Percentiles rank a stretch among this genome's conserved stretches.
Evolutionary conservation across 192 early-diverging fungal species (phyloP).

Genomic region (Bifiguratus adelaidae): DNA sequence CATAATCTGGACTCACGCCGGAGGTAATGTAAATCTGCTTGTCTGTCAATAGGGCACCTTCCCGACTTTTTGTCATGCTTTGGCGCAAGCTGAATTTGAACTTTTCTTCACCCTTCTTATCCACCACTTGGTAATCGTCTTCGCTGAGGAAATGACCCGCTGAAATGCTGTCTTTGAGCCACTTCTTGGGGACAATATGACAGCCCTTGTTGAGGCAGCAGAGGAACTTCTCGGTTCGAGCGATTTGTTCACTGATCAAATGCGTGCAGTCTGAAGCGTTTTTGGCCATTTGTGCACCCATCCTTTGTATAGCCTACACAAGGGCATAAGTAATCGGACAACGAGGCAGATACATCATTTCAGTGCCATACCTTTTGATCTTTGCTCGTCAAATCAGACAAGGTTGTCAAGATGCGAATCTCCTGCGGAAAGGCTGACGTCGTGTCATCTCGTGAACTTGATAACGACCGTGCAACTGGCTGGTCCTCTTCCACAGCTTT

Average conservation of each 20-base stretch:
- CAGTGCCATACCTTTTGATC: too few relatives aligned
- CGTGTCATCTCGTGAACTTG: too few relatives aligned
- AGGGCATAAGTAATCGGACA: too few relatives aligned
- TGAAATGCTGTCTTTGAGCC: background rate
- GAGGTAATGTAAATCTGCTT: background rate
- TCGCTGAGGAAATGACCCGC: background rate
- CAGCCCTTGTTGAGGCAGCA: background rate
- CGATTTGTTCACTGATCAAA: background rate
- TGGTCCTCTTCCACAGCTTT: too few relatives aligned
- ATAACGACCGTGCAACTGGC: too few relatives aligned
- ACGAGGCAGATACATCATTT: too few relatives aligned
- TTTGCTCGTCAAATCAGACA: too few relatives aligned
- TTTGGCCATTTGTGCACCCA: background rate
- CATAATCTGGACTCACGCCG: background rate
- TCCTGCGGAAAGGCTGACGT: too few relatives aligned
- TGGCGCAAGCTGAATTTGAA: background rate
- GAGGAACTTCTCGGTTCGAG: slow-evolving; percentile 1
- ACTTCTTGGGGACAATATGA: background rate
- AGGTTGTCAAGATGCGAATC: too few relatives aligned
- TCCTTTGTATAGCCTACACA: too few relatives aligned
- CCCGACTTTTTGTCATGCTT: background rate
- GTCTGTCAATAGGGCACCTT: background rate
- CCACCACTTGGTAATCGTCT: background rate
- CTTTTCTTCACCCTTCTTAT: background rate
- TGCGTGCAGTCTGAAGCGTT: background rate